phyloP scores from a whole-genome alignment of 805 yeast genomes.

The Torulaspora delbrueckii region DNA sequence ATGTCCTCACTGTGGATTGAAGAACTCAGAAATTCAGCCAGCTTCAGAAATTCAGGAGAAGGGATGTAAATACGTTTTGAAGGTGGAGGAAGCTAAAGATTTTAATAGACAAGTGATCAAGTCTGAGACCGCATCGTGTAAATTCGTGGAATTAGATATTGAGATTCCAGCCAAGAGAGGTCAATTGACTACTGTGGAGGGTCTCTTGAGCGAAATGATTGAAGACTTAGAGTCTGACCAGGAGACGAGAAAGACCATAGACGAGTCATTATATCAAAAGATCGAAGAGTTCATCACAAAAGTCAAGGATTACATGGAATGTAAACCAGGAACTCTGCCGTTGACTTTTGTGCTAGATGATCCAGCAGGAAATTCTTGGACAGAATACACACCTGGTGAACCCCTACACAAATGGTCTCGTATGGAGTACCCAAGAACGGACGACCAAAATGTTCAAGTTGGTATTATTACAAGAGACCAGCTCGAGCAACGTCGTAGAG shows the following conservation, averaged over 20 bases:
- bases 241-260: conserved; percentile 64
- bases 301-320: conserved; percentile 57
- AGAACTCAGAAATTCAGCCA: conserved; percentile 91
- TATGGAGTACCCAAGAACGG: conserved; percentile 73
- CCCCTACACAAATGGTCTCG: conserved; percentile 87
- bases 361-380: conserved; percentile 97
- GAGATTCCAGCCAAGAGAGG: conserved; percentile 96
- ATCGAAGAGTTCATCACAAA: conserved; percentile 64
- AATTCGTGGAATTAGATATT: conserved; percentile 76
- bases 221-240: conserved; percentile 79
- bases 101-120: conserved; percentile 88
- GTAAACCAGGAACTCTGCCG: conserved; percentile 66
- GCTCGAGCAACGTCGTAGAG: conserved; percentile 39
- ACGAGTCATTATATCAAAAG: conserved; percentile 71
- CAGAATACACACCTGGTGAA: conserved; percentile 82
- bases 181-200: conserved; percentile 88
- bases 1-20: conserved; percentile 91
- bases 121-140: conserved; percentile 77
- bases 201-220: conserved; percentile 75
- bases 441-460: conserved; percentile 78
- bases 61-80: conserved; percentile 69
- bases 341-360: conserved; percentile 78
- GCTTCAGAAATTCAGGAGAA: conserved; percentile 88
- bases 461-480: conserved; percentile 70
- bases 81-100: conserved; percentile 64